Conservation (phyloP, 192 early-diverging fungal genomes). For the Irineochytrium annulatum region DNA sequence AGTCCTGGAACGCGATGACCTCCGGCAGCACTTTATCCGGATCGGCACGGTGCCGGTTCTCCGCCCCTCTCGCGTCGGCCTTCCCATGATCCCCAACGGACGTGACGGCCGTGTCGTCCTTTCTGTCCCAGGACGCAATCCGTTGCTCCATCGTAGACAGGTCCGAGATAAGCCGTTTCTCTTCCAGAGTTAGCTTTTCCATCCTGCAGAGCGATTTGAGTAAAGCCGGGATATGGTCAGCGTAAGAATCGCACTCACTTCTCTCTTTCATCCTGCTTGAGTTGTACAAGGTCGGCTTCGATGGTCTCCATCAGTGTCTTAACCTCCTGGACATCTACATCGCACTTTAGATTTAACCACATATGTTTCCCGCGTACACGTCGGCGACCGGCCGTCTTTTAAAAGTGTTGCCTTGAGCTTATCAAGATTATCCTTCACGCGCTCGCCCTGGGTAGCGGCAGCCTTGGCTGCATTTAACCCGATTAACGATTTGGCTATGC, state of each 20-base stretch:
- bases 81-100: not conserved
- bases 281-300: not conserved
- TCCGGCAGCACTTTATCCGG: not conserved
- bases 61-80: not conserved
- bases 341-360: not conserved
- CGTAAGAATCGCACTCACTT: no score
- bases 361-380: not conserved
- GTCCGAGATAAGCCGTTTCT: constrained; percentile 5
- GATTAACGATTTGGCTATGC: not conserved
- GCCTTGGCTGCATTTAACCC: not conserved
- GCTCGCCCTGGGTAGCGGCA: not conserved
- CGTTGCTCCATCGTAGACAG: not conserved
- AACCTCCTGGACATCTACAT: not conserved
- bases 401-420: not conserved
- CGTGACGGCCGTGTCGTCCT: not conserved
- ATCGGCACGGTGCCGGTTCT: not conserved
- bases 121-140: not conserved
- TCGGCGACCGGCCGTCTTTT: not conserved
- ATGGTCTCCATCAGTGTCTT: not conserved
- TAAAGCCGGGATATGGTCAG: not conserved
- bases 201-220: constrained; percentile 2
- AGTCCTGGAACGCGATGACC: constrained; percentile 27
- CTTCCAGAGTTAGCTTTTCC: constrained; percentile 7
- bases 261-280: not conserved
- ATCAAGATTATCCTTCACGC: no score